Conservation (phyloP, 176 grass and related monocot genomes). For the Urochloa ruziziensis region DNA sequence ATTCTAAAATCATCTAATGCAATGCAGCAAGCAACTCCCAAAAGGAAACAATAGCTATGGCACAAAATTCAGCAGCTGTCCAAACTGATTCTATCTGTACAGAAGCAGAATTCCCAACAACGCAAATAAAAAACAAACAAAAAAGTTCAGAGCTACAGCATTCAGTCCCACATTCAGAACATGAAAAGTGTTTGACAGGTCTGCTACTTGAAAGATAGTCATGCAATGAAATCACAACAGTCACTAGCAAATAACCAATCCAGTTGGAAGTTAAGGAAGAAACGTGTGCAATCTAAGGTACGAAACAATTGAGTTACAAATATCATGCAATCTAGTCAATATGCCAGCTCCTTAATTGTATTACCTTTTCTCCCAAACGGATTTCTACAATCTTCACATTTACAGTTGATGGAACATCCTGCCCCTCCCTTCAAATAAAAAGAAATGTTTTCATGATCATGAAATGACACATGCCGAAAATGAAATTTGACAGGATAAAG, state of each 20-base stretch:
- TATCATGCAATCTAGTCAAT: not conserved
- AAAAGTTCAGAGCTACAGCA: not conserved
- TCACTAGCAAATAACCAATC: not conserved
- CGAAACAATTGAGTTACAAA: not conserved
- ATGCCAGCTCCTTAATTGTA: not conserved
- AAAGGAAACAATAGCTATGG: not conserved
- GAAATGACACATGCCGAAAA: not conserved
- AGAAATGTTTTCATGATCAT: constrained; percentile 9
- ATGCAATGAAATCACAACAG: not conserved
- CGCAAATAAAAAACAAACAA: not conserved
- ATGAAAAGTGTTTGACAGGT: not conserved
- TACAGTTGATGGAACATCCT: constrained; percentile 66
- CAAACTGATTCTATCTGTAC: not conserved
- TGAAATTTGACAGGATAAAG: not conserved
- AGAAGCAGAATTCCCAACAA: not conserved
- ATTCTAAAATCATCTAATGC: constrained; percentile 4
- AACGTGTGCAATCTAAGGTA: not conserved
- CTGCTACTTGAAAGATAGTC: not conserved
- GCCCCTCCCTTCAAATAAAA: constrained; percentile 46
- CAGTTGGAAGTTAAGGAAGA: not conserved
- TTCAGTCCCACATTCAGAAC: constrained; percentile 5
- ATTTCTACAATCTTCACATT: constrained; percentile 65
- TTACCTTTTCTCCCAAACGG: constrained; percentile 65
- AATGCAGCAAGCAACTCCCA: not conserved
- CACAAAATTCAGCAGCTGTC: not conserved